These are phyloP conservation scores for Linnemannia hyalina DNA, from an alignment of 192 early-diverging fungal genomes.

Conservation along the genomic window DNA sequence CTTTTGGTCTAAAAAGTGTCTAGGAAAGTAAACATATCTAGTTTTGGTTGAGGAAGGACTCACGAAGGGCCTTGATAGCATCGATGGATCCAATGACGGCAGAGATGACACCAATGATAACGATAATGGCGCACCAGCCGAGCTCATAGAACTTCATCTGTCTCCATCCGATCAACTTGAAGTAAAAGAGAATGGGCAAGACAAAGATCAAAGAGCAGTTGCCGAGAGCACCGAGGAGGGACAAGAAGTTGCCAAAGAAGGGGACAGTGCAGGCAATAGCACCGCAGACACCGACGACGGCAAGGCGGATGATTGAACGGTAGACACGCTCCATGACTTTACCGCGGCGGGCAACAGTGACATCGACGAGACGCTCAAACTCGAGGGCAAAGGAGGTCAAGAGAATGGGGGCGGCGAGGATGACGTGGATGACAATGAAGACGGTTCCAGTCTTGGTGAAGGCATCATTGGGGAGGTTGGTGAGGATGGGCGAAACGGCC, in stretches of 20 bases:
- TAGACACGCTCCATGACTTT: conserved; percentile 65
- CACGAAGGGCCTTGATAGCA: conserved; percentile 67
- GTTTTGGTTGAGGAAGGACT: background rate
- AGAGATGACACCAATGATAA: conserved; percentile 73
- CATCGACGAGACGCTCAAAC: conserved; percentile 75
- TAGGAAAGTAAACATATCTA: background rate
- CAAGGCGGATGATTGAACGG: conserved; percentile 68
- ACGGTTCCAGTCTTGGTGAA: conserved; percentile 74
- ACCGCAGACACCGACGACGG: conserved; percentile 66
- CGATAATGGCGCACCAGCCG: conserved; percentile 64
- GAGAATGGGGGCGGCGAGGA: conserved; percentile 85
- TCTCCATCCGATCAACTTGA: conserved; percentile 78
- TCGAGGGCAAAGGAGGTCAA: conserved; percentile 82
- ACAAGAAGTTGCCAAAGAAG: conserved; percentile 85
- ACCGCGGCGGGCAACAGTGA: conserved; percentile 69
- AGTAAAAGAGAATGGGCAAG: conserved; percentile 83
- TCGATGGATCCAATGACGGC: conserved; percentile 76
- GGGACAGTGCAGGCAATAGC: conserved; percentile 78
- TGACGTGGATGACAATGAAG: conserved; percentile 84
- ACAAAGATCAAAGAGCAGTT: conserved; percentile 88
- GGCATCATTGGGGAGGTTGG: conserved; percentile 74
- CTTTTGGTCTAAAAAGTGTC: conserved; percentile 3
- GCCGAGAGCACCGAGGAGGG: conserved; percentile 85
- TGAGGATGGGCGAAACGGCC: conserved; percentile 78
- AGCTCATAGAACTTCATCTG: conserved; percentile 63